Base-by-base conservation (phyloP, 1,139 yeast genomes). In the Wickerhamomyces sp. region DNA sequence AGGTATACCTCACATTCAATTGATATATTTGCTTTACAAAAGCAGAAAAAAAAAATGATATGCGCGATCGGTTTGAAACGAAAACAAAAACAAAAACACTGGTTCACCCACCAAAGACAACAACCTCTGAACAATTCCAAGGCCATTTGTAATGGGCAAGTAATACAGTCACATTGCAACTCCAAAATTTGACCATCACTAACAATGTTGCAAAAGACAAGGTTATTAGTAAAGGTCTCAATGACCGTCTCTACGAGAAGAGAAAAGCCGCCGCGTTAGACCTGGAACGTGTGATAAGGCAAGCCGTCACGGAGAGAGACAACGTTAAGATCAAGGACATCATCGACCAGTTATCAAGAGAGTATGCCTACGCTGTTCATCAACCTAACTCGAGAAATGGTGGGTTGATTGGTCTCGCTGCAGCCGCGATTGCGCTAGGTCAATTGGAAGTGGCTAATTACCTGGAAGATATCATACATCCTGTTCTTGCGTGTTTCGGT, bases 261-360 rank as follows among this genome's bases (percentile, higher is more conserved):
- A 75, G 99, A 33, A 91, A 91, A 56, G 83, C 91, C 3, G 94
- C 97, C 0, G 98, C 99, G 0, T 70, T 84, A 44, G 96, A 88
- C 54, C 69, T 91, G 33, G 98, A 91, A 55, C 77, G 81, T 41
- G 69, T 80, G 14, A 87, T 89, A 30, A 78, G 87, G 44, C 74
- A 81, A 31, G 79, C 86, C 28, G 59, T 89, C 16, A 73, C 75
- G 6, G 75, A 78, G 28, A 79, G 78, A 40, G 88, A 88, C 47
- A 62, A 75, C 32, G 82, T 74, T 28, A 76, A 78, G 39, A 81
- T 93, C 37, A 77, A 75, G 44, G 67, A 66, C 26, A 80, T 85
- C 45, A 79, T 86, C 34, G 78, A 72, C 39, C 84, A 80, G 46
- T 58, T 82, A 21, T 72, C 86, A 35, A 66, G 78, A 22, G 87